A percentile compares a stretch with the other conserved stretches of the same genome.
Conservation (phyloP, 192 early-diverging fungal genomes). For the Mortierella alpina region DNA sequence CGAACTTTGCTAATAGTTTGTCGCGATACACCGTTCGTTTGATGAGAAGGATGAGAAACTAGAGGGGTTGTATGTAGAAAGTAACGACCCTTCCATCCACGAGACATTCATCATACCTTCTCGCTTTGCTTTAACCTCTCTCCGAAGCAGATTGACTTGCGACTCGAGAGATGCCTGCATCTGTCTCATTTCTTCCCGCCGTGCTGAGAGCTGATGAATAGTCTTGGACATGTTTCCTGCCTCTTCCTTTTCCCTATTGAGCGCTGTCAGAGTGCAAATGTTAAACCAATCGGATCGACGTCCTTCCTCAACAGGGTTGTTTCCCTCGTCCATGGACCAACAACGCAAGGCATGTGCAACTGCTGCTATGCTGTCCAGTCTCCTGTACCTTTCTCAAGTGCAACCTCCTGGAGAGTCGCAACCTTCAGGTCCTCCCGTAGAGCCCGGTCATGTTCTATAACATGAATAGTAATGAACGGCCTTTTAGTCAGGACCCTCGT, state of each 20-base stretch:
- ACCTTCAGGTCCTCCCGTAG: slow-evolving; percentile 28
- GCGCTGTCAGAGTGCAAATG: slow-evolving; percentile 17
- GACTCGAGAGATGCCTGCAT: slow-evolving; percentile 38
- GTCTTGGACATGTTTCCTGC: slow-evolving; percentile 56
- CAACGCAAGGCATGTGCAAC: not conserved
- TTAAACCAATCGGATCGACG: not conserved
- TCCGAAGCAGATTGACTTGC: slow-evolving; percentile 53
- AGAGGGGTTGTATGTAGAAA: not conserved
- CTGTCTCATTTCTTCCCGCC: slow-evolving; percentile 55
- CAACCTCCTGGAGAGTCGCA: slow-evolving; percentile 16
- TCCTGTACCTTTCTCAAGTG: slow-evolving; percentile 22
- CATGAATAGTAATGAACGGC: not conserved
- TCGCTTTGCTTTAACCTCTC: slow-evolving; percentile 62
- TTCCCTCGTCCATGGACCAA: not conserved
- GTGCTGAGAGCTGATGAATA: slow-evolving; percentile 56
- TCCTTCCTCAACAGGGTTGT: too few species aligned
- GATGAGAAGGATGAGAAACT: not conserved
- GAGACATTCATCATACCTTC: slow-evolving; percentile 33
- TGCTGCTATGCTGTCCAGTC: too few species aligned
- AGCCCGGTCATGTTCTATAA: slow-evolving; percentile 18
- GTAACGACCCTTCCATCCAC: not conserved
- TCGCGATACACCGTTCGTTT: too few species aligned
- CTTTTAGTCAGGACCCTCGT: too few species aligned
- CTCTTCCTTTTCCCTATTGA: slow-evolving; percentile 61
- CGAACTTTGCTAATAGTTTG: slow-evolving; percentile 44